Conservation (phyloP, 2,329 filamentous ascomycete genomes). For the Dothidotthia symphoricarpi region DNA sequence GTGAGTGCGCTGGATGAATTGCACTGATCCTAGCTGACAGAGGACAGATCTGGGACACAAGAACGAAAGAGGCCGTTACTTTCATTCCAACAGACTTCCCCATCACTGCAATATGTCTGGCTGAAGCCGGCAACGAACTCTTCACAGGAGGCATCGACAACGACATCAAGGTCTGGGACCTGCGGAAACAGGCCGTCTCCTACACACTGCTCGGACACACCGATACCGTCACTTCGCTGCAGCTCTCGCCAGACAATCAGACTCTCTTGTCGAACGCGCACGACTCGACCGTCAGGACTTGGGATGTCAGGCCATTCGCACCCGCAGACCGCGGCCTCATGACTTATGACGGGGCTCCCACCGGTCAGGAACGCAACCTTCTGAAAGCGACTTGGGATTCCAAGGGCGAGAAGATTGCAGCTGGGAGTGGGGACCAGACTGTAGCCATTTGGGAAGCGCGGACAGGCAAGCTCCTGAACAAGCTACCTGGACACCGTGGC, state of each 20-base stretch:
- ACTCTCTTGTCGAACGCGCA: constrained; percentile 87
- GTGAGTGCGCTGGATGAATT: constrained; percentile 26
- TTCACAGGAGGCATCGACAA: constrained; percentile 96
- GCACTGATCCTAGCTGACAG: constrained; percentile 14
- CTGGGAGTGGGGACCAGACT: constrained; percentile 85
- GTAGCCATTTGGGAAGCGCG: constrained; percentile 88
- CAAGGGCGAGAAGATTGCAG: constrained; percentile 80
- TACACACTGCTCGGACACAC: constrained; percentile 88
- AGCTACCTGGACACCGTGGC: constrained; percentile 91
- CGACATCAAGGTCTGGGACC: constrained; percentile 94
- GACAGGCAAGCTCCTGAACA: constrained; percentile 88
- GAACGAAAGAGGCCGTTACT: constrained; percentile 82
- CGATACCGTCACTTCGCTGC: constrained; percentile 86
- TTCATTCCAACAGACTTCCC: constrained; percentile 90
- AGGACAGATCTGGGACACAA: constrained; percentile 78
- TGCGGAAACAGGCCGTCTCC: constrained; percentile 83
- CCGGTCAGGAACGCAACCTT: constrained; percentile 87
- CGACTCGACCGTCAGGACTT: constrained; percentile 90
- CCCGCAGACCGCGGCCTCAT: constrained; percentile 79
- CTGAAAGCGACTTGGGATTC: constrained; percentile 87
- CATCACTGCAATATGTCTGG: constrained; percentile 85
- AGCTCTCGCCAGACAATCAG: constrained; percentile 91
- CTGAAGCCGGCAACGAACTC: constrained; percentile 91
- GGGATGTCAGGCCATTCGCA: constrained; percentile 95
- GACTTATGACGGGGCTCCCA: constrained; percentile 88